These are phyloP conservation scores for Cytospora leucostoma DNA, from an alignment of 2,329 filamentous ascomycete species.

Conservation along the genomic window DNA sequence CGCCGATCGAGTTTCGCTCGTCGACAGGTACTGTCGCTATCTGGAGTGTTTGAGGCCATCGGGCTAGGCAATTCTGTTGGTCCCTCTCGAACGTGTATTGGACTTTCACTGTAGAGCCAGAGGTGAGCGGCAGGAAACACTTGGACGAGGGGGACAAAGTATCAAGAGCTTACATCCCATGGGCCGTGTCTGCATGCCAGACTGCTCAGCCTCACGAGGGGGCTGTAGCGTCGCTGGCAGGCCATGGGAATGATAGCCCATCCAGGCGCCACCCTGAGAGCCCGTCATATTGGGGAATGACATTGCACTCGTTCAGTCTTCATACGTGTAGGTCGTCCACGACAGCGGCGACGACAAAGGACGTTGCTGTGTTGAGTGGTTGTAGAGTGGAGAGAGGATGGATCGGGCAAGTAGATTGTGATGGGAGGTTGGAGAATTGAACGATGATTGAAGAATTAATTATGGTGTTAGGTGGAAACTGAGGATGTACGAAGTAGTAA, in stretches of 20 bases:
- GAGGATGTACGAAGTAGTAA: background rate
- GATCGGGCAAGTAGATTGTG: background rate
- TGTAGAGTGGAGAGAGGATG: background rate
- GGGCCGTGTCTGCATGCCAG: slow-evolving; percentile 58
- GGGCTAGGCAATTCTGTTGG: slow-evolving; percentile 84
- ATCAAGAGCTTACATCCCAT: slow-evolving; percentile 61
- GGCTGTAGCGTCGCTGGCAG: slow-evolving; percentile 32
- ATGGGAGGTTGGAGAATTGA: background rate
- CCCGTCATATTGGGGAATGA: slow-evolving; percentile 32
- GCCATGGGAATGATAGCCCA: slow-evolving; percentile 29
- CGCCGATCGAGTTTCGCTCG: slow-evolving; percentile 77
- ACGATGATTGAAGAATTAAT: background rate
- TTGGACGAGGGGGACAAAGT: slow-evolving; percentile 37
- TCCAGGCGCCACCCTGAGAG: slow-evolving; percentile 27
- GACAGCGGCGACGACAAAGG: slow-evolving; percentile 2
- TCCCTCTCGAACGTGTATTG: slow-evolving; percentile 94
- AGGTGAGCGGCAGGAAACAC: slow-evolving; percentile 17
- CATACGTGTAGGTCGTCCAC: slow-evolving; percentile 6
- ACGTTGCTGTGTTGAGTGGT: slow-evolving; percentile 3
- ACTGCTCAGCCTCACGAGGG: slow-evolving; percentile 41
- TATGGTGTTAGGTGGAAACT: background rate
- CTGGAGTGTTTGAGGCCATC: slow-evolving; percentile 76
- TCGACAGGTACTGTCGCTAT: slow-evolving; percentile 82
- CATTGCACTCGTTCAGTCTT: slow-evolving; percentile 20
- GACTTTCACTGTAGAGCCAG: slow-evolving; percentile 73